Evolutionary conservation across 1,284 basidiomycete genomes (phyloP).

Genomic region (Agroathelia rolfsii): DNA sequence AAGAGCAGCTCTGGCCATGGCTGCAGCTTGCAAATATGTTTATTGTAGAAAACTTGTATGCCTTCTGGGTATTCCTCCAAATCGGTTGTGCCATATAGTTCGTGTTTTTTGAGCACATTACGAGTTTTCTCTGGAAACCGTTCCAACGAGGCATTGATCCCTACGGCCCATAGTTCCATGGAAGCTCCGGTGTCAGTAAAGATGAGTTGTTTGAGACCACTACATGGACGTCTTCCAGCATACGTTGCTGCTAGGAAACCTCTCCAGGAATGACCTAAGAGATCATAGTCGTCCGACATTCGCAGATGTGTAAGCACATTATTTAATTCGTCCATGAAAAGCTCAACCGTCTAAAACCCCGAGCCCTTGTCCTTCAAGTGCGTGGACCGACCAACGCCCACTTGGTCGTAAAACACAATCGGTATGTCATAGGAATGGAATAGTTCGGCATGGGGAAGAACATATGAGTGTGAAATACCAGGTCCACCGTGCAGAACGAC

Average conservation of each 20-base stretch:
- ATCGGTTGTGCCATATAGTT: constrained; percentile 17
- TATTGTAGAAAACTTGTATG: constrained; percentile 30
- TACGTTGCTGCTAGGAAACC: constrained; percentile 20
- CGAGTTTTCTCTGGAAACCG: constrained; percentile 18
- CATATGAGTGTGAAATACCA: constrained; percentile 17
- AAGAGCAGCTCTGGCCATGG: constrained; percentile 17
- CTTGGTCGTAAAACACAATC: constrained; percentile 28
- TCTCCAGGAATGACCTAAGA: constrained; percentile 28
- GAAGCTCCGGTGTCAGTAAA: constrained; percentile 19
- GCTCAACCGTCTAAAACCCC: constrained; percentile 23
- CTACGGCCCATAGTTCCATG: constrained; percentile 17
- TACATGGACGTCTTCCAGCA: constrained; percentile 15
- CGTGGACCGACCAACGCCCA: constrained; percentile 24
- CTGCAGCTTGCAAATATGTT: constrained; percentile 35
- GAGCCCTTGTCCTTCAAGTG: constrained; percentile 20
- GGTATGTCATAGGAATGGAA: constrained; percentile 6
- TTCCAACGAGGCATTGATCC: constrained; percentile 12
- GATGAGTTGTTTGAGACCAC: constrained; percentile 22
- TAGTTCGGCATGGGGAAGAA: constrained; percentile 13
- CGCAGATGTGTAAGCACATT: constrained; percentile 21
- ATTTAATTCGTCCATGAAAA: constrained; percentile 26
- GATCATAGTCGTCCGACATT: constrained; percentile 18
- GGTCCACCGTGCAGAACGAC: constrained; percentile 29
- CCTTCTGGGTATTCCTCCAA: constrained; percentile 23
- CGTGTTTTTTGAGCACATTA: constrained; percentile 14